Conservation (phyloP, 208 protist species). For the Naegleria fowleri region DNA sequence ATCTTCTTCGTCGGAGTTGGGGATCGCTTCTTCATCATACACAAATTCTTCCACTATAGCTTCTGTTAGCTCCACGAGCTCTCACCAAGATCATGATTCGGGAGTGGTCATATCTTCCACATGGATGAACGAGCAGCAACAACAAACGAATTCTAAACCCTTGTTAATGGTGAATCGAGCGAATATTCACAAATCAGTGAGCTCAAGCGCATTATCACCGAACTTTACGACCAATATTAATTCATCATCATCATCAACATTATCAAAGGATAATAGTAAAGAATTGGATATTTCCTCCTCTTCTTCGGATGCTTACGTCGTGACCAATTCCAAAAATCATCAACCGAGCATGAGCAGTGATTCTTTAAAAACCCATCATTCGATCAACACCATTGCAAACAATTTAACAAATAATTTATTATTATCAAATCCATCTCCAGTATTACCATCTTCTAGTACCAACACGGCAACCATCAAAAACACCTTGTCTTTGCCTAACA, state of each 20-base stretch:
- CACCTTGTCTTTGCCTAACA: not conserved
- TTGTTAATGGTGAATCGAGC: no score
- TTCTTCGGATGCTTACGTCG: no score
- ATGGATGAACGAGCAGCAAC: no score
- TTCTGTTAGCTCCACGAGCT: no score
- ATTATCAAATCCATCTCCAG: not conserved
- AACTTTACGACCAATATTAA: not conserved
- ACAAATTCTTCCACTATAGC: no score
- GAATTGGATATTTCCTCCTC: not conserved
- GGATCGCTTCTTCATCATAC: no score
- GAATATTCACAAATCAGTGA: no score
- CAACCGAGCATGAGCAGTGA: not conserved
- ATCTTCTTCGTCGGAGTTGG: no score
- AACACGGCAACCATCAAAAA: not conserved
- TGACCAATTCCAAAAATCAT: not conserved
- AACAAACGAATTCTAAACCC: no score
- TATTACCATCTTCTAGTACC: not conserved
- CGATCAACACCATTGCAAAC: not conserved
- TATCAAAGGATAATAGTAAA: not conserved
- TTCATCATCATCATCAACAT: not conserved
- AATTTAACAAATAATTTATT: not conserved
- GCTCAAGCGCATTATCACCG: not conserved
- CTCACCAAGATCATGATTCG: no score
- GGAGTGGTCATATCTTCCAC: no score
- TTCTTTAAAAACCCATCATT: not conserved